Percentiles rank a stretch among this genome's conserved stretches.
Conservation (phyloP, 2,329 filamentous ascomycete species). For the Stagonosporopsis vannaccii region DNA sequence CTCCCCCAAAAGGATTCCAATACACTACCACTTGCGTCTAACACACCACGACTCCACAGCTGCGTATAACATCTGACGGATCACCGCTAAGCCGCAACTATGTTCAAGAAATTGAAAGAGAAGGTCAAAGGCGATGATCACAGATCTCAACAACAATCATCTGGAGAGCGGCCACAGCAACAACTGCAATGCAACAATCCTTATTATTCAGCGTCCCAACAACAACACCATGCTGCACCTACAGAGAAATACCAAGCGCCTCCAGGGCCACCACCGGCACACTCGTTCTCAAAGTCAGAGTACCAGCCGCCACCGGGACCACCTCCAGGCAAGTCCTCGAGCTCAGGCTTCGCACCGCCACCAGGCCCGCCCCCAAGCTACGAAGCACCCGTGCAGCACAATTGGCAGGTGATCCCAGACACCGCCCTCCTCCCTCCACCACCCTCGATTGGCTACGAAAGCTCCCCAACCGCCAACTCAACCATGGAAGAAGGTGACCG, state of each 20-base stretch:
- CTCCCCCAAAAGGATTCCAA: neutral
- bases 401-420: conserved; percentile 78
- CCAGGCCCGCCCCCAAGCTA: conserved; percentile 43
- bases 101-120: conserved; percentile 48
- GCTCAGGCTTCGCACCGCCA: conserved; percentile 34
- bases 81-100: conserved; percentile 15
- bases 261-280: conserved; percentile 41
- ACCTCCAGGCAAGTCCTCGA: conserved; percentile 23
- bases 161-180: conserved; percentile 24
- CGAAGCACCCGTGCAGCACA: conserved; percentile 67
- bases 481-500: conserved; percentile 68
- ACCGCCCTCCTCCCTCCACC: conserved; percentile 76
- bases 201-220: conserved; percentile 26
- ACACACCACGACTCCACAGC: neutral
- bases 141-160: conserved; percentile 9
- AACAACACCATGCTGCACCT: conserved; percentile 22
- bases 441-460: conserved; percentile 70
- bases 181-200: conserved; percentile 38
- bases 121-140: conserved; percentile 43
- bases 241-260: conserved; percentile 41
- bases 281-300: conserved; percentile 18
- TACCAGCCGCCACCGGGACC: conserved; percentile 29
- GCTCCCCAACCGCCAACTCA: conserved; percentile 74
- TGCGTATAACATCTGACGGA: neutral
- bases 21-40: neutral